These are phyloP conservation scores for Alternaria brassicae DNA, from an alignment of 2,329 filamentous ascomycete genomes.

Conservation along the genomic window DNA sequence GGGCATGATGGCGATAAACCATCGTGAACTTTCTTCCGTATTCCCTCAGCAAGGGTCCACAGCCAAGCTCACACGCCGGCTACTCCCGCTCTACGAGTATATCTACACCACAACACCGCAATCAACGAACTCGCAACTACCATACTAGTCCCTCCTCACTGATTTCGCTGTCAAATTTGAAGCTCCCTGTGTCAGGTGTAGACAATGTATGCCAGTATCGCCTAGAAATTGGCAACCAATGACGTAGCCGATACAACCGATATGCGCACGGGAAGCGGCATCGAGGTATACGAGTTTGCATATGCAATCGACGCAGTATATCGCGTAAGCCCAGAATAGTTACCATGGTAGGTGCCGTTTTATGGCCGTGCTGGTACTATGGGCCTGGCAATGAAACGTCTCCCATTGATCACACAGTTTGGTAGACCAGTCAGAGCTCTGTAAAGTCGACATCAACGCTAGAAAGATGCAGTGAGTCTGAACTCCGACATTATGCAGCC, in stretches of 20 bases:
- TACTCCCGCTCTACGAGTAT: conserved; percentile 6
- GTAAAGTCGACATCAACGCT: background rate
- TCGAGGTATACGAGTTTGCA: background rate
- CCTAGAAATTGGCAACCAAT: background rate
- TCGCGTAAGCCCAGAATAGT: background rate
- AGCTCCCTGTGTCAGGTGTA: background rate
- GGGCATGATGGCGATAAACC: conserved; percentile 22
- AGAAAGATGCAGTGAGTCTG: background rate
- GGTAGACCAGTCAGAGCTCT: background rate
- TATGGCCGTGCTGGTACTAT: background rate
- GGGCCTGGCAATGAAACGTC: background rate
- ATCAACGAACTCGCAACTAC: background rate
- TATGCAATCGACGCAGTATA: background rate
- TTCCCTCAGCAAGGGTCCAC: conserved; percentile 21
- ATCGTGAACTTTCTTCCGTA: conserved; percentile 28
- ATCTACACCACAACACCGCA: background rate
- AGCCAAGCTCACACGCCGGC: conserved; percentile 14
- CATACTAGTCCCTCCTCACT: background rate
- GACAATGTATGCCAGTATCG: background rate
- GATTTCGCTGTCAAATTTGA: background rate
- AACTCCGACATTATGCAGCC: background rate
- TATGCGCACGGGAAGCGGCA: background rate
- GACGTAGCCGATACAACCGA: background rate
- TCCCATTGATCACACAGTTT: background rate
- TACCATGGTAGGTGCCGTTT: background rate